Evolutionary conservation across 1,284 basidiomycete species (phyloP), one percentile per base, ranked within the genome.

Genomic region (Apiotrichum montevideense): DNA sequence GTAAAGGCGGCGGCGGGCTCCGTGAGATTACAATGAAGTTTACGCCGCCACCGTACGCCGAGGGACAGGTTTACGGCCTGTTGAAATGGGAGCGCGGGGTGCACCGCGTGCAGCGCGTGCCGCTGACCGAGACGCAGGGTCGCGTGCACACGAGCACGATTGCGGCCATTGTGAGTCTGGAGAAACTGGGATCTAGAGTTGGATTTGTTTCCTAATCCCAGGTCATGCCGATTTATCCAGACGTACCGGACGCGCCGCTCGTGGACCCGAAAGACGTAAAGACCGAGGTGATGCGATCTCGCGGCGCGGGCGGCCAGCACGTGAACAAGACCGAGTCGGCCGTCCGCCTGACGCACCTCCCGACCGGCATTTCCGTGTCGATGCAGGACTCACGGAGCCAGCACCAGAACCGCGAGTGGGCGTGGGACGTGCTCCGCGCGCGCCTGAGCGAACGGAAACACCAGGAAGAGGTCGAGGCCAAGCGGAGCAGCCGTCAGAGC

Each of bases 251-350:
- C 34, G 54, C 56, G 79, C 79, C 61, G 83, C 83, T 85, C 79
- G 66, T 91, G 58, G 85, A 85, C 53, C 86, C 89, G 75, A 88
- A 89, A 56, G 95, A 98, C 59, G 84, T 98, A 51, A 87, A 83
- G 66, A 75, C 90, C 2, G 95, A 98, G 68, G 90, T 95, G 46
- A 97, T 98, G 94, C 85, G 95, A 15, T 84, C 94, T 0, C 79
- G 92, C 37, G 96, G 96, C 47, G 95, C 96, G 3, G 96, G 96
- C 49, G 95, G 96, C n/a, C 68, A 95, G 87, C 95, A 98, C 77
- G 96, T 98, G 68, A 99, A 98, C 79, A 92, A 90, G 81, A 98
- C 95, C 0, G 96, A 98, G 76, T 97, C 93, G 0, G 96, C 96
- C 1, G 90, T 99, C n/a, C 86, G 96, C 1, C 77, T 98, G 39